phyloP scores from a whole-genome alignment of 495 filamentous ascomycete species.

The Talaromyces stipitatus region DNA sequence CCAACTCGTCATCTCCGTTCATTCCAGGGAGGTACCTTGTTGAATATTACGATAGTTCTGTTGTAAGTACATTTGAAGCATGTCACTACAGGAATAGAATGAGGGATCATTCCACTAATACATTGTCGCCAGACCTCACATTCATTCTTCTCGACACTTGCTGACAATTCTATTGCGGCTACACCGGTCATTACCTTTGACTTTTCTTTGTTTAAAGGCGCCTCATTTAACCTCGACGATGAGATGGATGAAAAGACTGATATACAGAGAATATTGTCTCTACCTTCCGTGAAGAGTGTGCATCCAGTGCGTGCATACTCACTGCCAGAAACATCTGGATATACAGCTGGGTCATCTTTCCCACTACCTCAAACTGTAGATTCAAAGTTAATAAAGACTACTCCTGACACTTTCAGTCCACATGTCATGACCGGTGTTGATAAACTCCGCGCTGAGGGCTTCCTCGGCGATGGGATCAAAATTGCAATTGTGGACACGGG shows the following conservation, averaged over 20 bases:
- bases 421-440: constrained; percentile 18
- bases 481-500: constrained; percentile 31
- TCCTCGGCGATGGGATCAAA: constrained; percentile 9
- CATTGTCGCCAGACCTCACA: constrained; percentile 5
- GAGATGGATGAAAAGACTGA: constrained; percentile 5
- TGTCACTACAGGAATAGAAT: not conserved
- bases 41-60: constrained; percentile 11
- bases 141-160: constrained; percentile 9
- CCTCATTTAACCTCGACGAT: constrained; percentile 10
- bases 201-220: constrained; percentile 14
- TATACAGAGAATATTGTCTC: constrained; percentile 10
- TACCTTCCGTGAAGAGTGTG: constrained; percentile 10
- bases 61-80: constrained; percentile 4
- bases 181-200: constrained; percentile 9
- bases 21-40: constrained; percentile 12
- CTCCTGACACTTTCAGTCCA: constrained; percentile 8
- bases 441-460: constrained; percentile 14
- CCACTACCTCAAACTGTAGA: not conserved
- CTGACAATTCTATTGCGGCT: constrained; percentile 5
- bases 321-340: not conserved
- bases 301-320: constrained; percentile 8
- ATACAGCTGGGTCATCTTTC: not conserved
- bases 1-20: not conserved
- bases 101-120: not conserved
- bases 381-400: not conserved